Conservation (phyloP, 2,329 filamentous ascomycete species). For the Penicillium sp. region DNA sequence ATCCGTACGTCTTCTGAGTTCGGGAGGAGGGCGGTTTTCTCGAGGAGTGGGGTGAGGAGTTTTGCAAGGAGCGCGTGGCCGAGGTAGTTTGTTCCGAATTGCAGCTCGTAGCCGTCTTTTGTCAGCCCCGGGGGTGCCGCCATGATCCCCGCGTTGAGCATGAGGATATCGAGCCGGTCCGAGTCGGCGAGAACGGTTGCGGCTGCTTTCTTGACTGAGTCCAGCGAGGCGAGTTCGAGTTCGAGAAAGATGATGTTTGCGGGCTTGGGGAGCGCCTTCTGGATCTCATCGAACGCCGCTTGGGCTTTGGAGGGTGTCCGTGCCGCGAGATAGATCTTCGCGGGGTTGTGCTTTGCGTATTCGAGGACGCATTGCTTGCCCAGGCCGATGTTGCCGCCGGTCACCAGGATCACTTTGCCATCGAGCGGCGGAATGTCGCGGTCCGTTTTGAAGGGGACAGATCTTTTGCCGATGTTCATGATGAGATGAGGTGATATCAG, state of each 20-base stretch:
- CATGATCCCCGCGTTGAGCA: conserved; percentile 10
- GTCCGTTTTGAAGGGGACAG: background rate
- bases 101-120: background rate
- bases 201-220: background rate
- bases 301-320: background rate
- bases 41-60: background rate
- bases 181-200: background rate
- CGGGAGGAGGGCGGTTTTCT: background rate
- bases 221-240: background rate
- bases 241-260: background rate
- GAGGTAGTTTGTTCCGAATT: conserved; percentile 7
- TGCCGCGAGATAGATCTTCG: background rate
- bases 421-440: background rate
- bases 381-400: background rate
- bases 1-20: background rate
- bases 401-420: background rate
- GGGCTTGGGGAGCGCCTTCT: background rate
- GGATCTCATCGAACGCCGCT: background rate
- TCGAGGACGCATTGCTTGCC: background rate
- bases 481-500: background rate
- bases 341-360: background rate
- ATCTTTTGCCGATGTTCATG: background rate
- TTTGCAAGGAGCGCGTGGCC: background rate
- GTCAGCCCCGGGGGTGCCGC: background rate
- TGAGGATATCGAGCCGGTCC: background rate